Evolutionary conservation across 2,329 filamentous ascomycete species (phyloP).

Genomic region (Knufia fluminis): DNA sequence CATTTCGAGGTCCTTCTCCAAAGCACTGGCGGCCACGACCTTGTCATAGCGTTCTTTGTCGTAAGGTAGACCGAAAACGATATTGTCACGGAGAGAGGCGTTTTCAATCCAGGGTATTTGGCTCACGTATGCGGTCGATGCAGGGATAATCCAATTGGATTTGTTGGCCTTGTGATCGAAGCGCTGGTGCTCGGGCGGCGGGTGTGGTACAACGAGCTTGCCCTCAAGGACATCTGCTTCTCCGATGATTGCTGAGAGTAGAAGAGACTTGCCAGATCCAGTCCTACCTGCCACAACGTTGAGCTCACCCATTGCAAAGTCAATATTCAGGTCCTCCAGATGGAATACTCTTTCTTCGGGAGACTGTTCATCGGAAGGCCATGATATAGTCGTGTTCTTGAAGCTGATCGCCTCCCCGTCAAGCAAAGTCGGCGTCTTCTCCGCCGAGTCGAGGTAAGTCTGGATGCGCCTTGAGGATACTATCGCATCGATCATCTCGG

Average conservation of each 20-base stretch:
- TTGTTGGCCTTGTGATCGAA: constrained; percentile 53
- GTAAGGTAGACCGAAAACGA: constrained; percentile 64
- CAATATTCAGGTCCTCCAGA: constrained; percentile 54
- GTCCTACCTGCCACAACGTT: constrained; percentile 70
- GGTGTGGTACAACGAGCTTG: constrained; percentile 43
- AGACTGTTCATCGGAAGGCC: constrained; percentile 56
- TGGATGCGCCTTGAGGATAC: constrained; percentile 66
- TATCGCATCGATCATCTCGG: constrained; percentile 60
- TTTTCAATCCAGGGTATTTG: constrained; percentile 84
- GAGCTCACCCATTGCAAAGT: constrained; percentile 59
- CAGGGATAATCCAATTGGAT: constrained; percentile 59
- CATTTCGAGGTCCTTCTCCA: constrained; percentile 68
- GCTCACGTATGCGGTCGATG: constrained; percentile 63
- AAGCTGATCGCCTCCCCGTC: constrained; percentile 55
- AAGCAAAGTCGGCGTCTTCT: constrained; percentile 48
- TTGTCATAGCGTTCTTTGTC: constrained; percentile 60
- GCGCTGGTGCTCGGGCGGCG: constrained; percentile 45
- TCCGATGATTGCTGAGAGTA: constrained; percentile 64
- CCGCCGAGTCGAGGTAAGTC: constrained; percentile 58
- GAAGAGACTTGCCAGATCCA: constrained; percentile 66
- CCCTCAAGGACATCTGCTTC: constrained; percentile 63
- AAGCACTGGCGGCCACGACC: constrained; percentile 62
- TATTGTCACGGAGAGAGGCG: constrained; percentile 67
- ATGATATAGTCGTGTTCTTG: constrained; percentile 59
- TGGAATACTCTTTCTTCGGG: constrained; percentile 52